Conservation (phyloP, 257 asterid genomes). For the Rhazya stricta region DNA sequence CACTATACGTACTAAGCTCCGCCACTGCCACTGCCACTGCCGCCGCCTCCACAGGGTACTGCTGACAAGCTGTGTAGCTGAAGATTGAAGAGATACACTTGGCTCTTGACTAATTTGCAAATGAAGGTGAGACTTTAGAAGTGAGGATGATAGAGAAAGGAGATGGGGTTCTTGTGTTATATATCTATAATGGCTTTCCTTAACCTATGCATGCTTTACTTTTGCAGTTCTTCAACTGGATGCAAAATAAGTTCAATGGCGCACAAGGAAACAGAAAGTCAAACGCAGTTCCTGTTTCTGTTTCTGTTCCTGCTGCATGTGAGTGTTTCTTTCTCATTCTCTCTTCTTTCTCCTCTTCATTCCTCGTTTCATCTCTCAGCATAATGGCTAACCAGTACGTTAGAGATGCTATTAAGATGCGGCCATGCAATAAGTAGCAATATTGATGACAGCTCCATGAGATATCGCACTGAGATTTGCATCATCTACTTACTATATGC, state of each 20-base stretch:
- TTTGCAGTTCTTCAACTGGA: conserved; percentile 42
- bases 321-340: background rate
- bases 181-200: background rate
- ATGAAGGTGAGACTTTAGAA: conserved; percentile 46
- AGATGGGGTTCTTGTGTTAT: background rate
- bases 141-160: background rate
- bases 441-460: no score
- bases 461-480: no score
- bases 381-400: no score
- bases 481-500: no score
- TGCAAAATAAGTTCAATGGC: conserved; percentile 36
- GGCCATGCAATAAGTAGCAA: background rate
- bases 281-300: conserved; percentile 14
- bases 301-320: conserved; percentile 21
- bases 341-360: background rate
- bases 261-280: conserved; percentile 26
- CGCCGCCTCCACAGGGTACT: background rate
- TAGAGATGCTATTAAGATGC: no score
- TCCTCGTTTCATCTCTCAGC: background rate
- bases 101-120: conserved; percentile 14
- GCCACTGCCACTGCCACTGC: background rate
- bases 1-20: background rate
- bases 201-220: background rate
- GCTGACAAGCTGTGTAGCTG: background rate
- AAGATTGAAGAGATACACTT: background rate